phyloP scores from a whole-genome alignment of 1,284 basidiomycete genomes.

The Moesziomyces aphidis region DNA sequence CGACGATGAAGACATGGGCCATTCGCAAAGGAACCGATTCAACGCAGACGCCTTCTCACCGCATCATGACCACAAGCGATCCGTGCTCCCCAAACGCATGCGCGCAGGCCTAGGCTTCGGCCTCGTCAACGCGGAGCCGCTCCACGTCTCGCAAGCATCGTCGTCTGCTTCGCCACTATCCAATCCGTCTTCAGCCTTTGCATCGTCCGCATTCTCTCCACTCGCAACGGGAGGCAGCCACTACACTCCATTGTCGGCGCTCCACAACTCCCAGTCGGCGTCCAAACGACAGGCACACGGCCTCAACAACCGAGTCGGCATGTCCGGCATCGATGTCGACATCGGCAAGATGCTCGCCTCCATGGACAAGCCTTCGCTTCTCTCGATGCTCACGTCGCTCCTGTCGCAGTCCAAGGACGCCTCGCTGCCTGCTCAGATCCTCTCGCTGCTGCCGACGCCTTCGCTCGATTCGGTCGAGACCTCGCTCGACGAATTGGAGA shows the following conservation, averaged over 20 bases:
- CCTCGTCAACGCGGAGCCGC: constrained; percentile 25
- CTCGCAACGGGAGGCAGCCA: constrained; percentile 1
- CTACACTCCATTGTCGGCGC: not conserved
- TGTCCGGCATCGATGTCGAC: constrained; percentile 51
- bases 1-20: constrained; percentile 49
- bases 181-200: not conserved
- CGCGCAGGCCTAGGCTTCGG: constrained; percentile 51
- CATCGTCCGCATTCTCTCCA: constrained; percentile 6
- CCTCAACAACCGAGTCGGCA: constrained; percentile 22
- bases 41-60: constrained; percentile 21
- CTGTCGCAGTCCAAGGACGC: constrained; percentile 48
- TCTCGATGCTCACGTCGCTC: constrained; percentile 55
- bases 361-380: constrained; percentile 60
- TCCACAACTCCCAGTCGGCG: constrained; percentile 14
- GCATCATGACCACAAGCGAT: constrained; percentile 22
- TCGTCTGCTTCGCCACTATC: constrained; percentile 8
- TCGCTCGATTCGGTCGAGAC: constrained; percentile 53
- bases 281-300: constrained; percentile 35
- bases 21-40: constrained; percentile 11
- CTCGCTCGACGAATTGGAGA: constrained; percentile 52
- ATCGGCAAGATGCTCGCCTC: constrained; percentile 60
- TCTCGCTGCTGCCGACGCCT: constrained; percentile 59
- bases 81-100: constrained; percentile 49
- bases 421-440: constrained; percentile 50
- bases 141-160: constrained; percentile 8